Evolutionary conservation across 2,329 filamentous ascomycete species (phyloP).

Genomic region (Orbilia brochopaga): DNA sequence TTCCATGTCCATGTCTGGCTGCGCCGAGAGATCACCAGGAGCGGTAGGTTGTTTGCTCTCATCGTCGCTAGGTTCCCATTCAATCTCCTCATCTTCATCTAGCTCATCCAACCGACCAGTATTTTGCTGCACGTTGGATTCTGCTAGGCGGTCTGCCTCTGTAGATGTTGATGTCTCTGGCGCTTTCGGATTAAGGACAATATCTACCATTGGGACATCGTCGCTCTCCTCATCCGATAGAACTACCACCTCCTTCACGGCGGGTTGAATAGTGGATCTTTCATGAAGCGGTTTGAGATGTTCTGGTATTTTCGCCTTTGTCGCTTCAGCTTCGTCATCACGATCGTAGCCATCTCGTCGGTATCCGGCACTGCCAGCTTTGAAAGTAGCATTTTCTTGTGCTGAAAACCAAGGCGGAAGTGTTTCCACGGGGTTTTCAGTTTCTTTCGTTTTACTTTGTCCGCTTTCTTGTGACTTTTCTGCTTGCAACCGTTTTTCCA

Average conservation of each 20-base stretch:
- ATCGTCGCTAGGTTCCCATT: slow-evolving; percentile 56
- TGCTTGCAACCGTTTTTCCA: slow-evolving; percentile 52
- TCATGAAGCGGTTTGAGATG: slow-evolving; percentile 39
- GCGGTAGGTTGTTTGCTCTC: slow-evolving; percentile 46
- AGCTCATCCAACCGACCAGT: not conserved
- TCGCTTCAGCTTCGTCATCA: slow-evolving; percentile 29
- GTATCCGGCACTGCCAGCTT: slow-evolving; percentile 24
- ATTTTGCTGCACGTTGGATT: not conserved
- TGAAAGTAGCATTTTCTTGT: slow-evolving; percentile 31
- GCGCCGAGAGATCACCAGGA: slow-evolving; percentile 26
- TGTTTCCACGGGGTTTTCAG: slow-evolving; percentile 57
- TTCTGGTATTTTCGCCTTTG: slow-evolving; percentile 14
- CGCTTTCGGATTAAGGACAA: not conserved
- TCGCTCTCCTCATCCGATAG: slow-evolving; percentile 38
- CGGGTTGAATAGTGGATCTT: slow-evolving; percentile 29
- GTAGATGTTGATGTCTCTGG: not conserved
- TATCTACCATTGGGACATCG: slow-evolving; percentile 36
- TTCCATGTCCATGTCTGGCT: slow-evolving; percentile 52
- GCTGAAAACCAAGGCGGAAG: slow-evolving; percentile 53
- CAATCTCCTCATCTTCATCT: slow-evolving; percentile 49
- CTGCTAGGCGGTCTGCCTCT: not conserved
- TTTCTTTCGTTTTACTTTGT: slow-evolving; percentile 67
- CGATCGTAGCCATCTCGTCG: slow-evolving; percentile 37
- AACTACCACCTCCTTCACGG: slow-evolving; percentile 18
- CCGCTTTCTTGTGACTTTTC: slow-evolving; percentile 58